phyloP scores from a whole-genome alignment of 2,329 filamentous ascomycete species.

The Grosmannia penicillata region DNA sequence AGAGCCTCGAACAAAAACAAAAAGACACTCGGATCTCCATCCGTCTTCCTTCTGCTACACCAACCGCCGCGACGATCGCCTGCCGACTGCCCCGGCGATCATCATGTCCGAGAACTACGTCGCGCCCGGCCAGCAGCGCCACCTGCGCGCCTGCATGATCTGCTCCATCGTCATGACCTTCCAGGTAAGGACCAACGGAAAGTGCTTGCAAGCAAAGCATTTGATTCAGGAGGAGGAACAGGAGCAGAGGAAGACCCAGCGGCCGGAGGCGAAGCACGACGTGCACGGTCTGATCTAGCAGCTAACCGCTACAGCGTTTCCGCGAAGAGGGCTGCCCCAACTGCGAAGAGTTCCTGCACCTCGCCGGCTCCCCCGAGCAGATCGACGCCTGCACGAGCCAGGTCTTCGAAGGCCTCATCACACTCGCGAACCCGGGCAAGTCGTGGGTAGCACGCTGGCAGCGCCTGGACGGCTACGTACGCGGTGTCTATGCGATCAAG shows the following conservation, averaged over 20 bases:
- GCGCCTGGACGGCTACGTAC: constrained; percentile 73
- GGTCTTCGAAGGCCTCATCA: constrained; percentile 87
- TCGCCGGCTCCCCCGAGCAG: constrained; percentile 62
- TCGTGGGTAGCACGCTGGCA: constrained; percentile 98
- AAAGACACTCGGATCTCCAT: background rate
- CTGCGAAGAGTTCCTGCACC: constrained; percentile 83
- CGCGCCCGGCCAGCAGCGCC: constrained; percentile 61
- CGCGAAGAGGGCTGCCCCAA: constrained; percentile 82
- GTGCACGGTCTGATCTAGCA: too few relatives aligned
- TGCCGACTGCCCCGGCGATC: background rate
- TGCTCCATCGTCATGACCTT: constrained; percentile 87
- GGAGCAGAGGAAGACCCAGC: too few relatives aligned
- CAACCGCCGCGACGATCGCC: background rate
- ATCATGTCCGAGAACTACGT: constrained; percentile 47
- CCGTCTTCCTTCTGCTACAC: background rate
- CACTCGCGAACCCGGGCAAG: constrained; percentile 62
- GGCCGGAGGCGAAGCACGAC: too few relatives aligned
- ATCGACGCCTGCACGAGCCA: constrained; percentile 90
- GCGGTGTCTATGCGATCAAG: constrained; percentile 87
- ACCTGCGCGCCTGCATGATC: constrained; percentile 94
- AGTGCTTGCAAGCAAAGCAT: background rate
- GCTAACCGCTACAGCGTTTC: constrained; percentile 59
- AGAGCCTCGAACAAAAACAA: background rate
- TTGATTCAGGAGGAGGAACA: too few relatives aligned
- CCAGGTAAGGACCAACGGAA: constrained; percentile 38